These are phyloP conservation scores for Anacardium occidentale DNA, from an alignment of 345 rosid genomes.

Conservation along the genomic window DNA sequence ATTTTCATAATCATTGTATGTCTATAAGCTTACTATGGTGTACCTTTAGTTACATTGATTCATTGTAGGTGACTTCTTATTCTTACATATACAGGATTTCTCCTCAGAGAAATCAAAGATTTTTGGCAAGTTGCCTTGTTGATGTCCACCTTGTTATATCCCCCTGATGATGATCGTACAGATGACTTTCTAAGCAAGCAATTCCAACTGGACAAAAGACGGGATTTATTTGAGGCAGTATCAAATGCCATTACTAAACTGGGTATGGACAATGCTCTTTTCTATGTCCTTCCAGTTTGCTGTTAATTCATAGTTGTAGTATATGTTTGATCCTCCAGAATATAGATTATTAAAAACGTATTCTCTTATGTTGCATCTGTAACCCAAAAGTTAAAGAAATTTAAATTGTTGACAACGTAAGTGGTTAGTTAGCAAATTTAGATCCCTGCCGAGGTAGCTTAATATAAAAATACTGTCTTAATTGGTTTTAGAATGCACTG, in stretches of 20 bases:
- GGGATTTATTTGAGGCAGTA: constrained; percentile 46
- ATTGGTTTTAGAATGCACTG: too few species aligned
- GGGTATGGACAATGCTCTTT: constrained; percentile 37
- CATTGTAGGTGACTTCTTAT: not conserved
- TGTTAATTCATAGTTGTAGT: not conserved
- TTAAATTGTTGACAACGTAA: too few species aligned
- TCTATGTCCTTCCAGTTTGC: not conserved
- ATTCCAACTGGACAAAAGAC: constrained; percentile 49
- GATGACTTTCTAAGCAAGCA: constrained; percentile 32
- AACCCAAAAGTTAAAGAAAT: too few species aligned
- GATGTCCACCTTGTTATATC: constrained; percentile 55
- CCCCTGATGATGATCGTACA: constrained; percentile 33
- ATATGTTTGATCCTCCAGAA: not conserved
- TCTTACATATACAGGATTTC: constrained; percentile 49
- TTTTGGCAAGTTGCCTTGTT: constrained; percentile 82
- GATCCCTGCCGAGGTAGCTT: too few species aligned
- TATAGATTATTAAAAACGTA: too few species aligned
- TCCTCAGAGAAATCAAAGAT: constrained; percentile 76
- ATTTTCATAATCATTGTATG: not conserved
- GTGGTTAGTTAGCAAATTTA: too few species aligned
- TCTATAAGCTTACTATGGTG: not conserved
- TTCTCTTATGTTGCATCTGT: too few species aligned
- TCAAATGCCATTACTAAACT: constrained; percentile 52
- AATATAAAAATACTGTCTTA: too few species aligned
- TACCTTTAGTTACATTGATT: not conserved